phyloP scores from a whole-genome alignment of 345 rosid species.

The Arabis hirsuta region DNA sequence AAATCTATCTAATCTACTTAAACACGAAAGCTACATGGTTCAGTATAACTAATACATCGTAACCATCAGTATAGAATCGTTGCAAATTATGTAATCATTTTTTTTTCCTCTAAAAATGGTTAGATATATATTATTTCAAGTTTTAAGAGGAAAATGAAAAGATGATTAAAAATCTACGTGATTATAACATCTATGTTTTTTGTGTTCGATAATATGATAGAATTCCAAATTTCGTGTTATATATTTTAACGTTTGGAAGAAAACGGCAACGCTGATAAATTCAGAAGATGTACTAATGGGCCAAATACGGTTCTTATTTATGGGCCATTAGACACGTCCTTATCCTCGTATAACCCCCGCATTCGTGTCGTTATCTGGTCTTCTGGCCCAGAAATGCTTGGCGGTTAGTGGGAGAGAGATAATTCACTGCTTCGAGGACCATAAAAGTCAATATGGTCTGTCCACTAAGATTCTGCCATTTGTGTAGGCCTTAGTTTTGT shows the following conservation, averaged over 20 bases:
- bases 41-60: too few relatives aligned
- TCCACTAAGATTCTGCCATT: slow-evolving; percentile 24
- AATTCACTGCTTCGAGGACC: slow-evolving; percentile 32
- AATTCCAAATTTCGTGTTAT: not conserved
- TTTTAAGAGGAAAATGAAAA: too few relatives aligned
- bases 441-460: slow-evolving; percentile 23
- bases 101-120: too few relatives aligned
- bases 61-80: too few relatives aligned
- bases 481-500: slow-evolving; percentile 28
- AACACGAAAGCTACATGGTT: too few relatives aligned
- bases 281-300: slow-evolving; percentile 16
- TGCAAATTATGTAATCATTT: too few relatives aligned
- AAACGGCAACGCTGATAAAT: not conserved
- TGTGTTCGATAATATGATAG: too few relatives aligned
- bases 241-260: not conserved
- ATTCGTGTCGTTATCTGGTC: slow-evolving; percentile 21
- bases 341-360: not conserved
- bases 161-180: too few relatives aligned
- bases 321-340: slow-evolving; percentile 5
- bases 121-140: too few relatives aligned
- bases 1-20: too few relatives aligned
- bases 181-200: too few relatives aligned
- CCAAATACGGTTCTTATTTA: not conserved
- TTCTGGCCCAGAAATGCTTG: slow-evolving; percentile 25
- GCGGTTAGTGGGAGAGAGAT: slow-evolving; percentile 15